Conservation (phyloP, 208 protist species). For the Trichomonas vaginalis region DNA sequence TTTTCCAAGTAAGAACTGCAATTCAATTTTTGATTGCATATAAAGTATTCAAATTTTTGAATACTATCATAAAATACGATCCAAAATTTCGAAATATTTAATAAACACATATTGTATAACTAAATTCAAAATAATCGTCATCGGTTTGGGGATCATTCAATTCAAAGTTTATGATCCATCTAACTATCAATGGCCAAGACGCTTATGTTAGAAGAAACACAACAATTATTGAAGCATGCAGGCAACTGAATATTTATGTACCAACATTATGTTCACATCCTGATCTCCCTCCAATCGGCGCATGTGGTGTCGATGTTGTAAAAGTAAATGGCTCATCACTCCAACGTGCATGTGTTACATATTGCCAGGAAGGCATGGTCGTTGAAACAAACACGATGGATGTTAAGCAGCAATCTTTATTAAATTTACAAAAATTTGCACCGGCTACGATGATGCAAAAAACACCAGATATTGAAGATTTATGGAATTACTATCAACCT, state of each 20-base stretch:
- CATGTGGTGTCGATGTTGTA: neutral
- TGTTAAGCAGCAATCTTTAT: neutral
- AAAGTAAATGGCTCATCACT: neutral
- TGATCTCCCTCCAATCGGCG: neutral
- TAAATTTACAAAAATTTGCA: neutral
- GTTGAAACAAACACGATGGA: neutral
- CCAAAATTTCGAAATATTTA: too few species aligned
- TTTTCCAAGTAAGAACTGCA: too few species aligned
- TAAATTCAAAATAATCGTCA: too few species aligned
- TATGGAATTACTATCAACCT: conserved; percentile 35
- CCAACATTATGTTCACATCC: neutral
- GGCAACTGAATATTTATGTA: neutral
- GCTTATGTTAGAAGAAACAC: neutral
- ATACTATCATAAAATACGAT: too few species aligned
- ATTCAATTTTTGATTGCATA: too few species aligned
- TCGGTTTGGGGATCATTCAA: neutral
- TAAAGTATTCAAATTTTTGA: too few species aligned
- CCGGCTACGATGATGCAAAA: neutral
- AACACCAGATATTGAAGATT: conserved; percentile 22
- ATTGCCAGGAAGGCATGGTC: neutral
- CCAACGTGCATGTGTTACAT: neutral
- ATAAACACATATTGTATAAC: too few species aligned
- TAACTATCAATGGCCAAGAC: neutral
- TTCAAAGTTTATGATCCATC: neutral
- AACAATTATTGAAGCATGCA: neutral